Base-by-base conservation (phyloP, 2,329 filamentous ascomycete genomes). In the Tolypocladium ovalisporum region DNA sequence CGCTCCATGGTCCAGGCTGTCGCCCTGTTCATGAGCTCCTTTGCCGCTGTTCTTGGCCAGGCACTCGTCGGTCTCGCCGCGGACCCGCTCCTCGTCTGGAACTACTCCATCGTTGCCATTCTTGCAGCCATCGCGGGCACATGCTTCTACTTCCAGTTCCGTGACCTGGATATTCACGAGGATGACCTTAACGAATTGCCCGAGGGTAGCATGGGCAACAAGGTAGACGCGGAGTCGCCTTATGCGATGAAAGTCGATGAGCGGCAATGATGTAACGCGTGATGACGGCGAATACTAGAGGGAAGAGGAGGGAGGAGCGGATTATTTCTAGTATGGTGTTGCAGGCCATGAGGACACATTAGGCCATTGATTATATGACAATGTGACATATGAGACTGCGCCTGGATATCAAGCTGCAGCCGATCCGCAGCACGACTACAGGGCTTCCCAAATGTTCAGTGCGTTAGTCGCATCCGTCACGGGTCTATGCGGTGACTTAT, bases 1-100 rank as follows among this genome's bases (percentile, higher is more conserved):
- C 85, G 87, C 62, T 88, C 85, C 1, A 77, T 91, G n/a, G 86
- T 92, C 63, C 79, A 81, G 70, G 81, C 82, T 27, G 76, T 90
- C 64, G 84, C 84, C 66, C 77, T 90, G 39, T 85, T 88, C 75
- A 89, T 84, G 79, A 85, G 78, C 35, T 87, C 87, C 57, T 77
- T 91, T 62, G 83, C 84, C 1, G 78, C 84, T 35, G 87, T 87
- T 39, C 73, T 91, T 54, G 86, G 85, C n/a, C 83, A 89, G 73
- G 86, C 85, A 1, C 79, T 88, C 40, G 80, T 82, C 9, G 75
- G 80, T 0, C 73, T 89, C 1, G 80, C 81, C 0, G 76, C 74
- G 8, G 85, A 89, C 66, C 86, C 87, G 2, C 71, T 87, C 35
- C 75, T 89, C 40, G 79, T 86, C 4, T 89, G 86, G 85, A 89